Evolutionary conservation across 208 protist species (phyloP), one percentile per base, ranked within the genome.

Genomic region (Trypanosoma scelopori): DNA sequence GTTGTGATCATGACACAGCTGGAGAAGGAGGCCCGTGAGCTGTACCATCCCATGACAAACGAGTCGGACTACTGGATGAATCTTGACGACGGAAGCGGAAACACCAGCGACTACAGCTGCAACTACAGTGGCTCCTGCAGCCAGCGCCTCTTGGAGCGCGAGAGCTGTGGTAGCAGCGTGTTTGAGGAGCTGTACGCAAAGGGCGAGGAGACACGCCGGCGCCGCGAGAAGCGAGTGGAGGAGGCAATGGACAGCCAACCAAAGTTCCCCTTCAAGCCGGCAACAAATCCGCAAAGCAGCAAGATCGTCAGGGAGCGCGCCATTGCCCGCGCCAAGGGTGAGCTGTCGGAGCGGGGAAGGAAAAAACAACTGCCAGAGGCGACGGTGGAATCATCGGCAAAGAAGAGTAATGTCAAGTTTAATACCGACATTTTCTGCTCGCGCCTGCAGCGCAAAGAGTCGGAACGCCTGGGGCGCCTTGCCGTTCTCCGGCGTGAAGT

Each of bases 101-200:
- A 11, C 32, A 41, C 30, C 30, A 16, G n/a, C 12, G 47, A 23
- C n/a, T 13, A 35, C 25, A 35, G 39, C 20, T 45, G 15, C 27
- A 52, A 32, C 18, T 64, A 39, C 35, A n/a, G 37, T 25, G 16
- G 16, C 46, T 22, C 47, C 25, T 25, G 47, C 46, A 56, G 43
- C 45, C 27, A 30, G 15, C 42, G 59, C 22, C 56, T 39, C 39
- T 32, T 28, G 5, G 23, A 18, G n/a, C 51, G 43, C 13, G 15
- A 52, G 15, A 39, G 64, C 35, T n/a, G 59, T 15, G 18, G 49
- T 2, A 58, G 50, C 37, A 65, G 50, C 15, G 69, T 84, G 22
- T 77, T 80, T 46, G 74, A 80, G 25, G 61, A 74, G 5, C 70
- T 80, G 2, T 71, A 74, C 45, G 66, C 69, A 1, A 76, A 74